Percentiles rank a stretch among this genome's conserved stretches.
Evolutionary conservation across 495 filamentous ascomycete genomes (phyloP).

Genomic region (Thozetella sp.): DNA sequence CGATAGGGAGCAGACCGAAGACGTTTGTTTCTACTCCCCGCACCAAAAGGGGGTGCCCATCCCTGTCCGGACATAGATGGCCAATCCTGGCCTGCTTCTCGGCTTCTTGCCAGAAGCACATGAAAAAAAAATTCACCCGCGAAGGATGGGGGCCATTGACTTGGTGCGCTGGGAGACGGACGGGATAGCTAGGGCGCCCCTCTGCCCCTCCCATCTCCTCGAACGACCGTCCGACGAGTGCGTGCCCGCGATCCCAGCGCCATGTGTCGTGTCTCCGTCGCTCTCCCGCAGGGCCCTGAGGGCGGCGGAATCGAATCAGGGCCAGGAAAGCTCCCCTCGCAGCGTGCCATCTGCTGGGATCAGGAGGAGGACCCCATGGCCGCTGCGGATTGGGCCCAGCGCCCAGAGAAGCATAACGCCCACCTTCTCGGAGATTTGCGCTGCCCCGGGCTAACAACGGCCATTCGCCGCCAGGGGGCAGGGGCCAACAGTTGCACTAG

Average conservation of each 20-base stretch:
- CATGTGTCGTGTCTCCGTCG: neutral
- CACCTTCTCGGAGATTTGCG: neutral
- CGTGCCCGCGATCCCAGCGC: too few species aligned
- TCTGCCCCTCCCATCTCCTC: too few species aligned
- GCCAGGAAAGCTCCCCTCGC: neutral
- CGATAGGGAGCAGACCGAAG: neutral
- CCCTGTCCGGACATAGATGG: neutral
- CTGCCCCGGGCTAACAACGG: neutral
- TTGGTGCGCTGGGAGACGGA: too few species aligned
- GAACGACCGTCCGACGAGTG: too few species aligned
- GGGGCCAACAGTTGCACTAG: too few species aligned
- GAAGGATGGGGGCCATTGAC: neutral
- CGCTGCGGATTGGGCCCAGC: neutral
- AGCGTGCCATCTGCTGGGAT: neutral
- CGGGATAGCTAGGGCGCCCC: too few species aligned
- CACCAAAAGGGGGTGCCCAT: neutral
- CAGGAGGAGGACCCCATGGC: neutral
- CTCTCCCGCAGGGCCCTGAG: neutral
- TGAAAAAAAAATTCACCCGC: neutral
- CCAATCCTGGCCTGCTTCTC: neutral
- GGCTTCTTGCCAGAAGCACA: neutral
- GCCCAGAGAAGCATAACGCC: neutral
- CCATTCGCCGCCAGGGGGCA: neutral
- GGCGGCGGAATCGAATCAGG: neutral
- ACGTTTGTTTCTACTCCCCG: neutral